Evolutionary conservation across 768 basidiomycete species (phyloP).

Genomic region (Rhodosporidiobolus odoratus): DNA sequence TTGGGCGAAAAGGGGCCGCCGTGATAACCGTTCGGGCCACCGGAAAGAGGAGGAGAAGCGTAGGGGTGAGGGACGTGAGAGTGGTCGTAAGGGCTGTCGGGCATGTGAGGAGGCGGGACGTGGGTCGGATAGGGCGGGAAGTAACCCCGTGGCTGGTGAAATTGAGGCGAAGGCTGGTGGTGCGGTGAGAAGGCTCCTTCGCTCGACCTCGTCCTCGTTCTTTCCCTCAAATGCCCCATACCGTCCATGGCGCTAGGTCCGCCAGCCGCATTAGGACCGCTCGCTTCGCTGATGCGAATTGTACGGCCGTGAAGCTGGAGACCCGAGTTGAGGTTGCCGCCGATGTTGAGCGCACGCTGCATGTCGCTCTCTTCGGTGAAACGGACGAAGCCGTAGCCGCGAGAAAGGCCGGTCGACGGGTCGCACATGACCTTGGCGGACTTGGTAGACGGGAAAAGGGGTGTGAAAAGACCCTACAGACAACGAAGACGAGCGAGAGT

Average conservation of each 20-base stretch:
- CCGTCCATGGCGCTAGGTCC: constrained; percentile 11
- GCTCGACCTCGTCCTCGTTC: constrained; percentile 23
- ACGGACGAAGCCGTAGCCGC: constrained; percentile 89
- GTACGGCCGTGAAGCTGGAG: constrained; percentile 39
- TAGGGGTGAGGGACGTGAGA: not conserved
- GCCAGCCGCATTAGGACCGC: constrained; percentile 17
- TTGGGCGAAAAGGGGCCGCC: not conserved
- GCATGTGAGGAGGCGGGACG: constrained; percentile 1
- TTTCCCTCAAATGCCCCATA: constrained; percentile 13
- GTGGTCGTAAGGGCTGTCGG: not conserved
- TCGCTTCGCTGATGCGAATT: constrained; percentile 42
- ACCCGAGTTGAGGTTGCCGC: constrained; percentile 67
- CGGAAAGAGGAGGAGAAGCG: not conserved
- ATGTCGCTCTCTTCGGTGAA: constrained; percentile 86
- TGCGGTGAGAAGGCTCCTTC: not conserved
- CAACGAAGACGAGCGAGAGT: not conserved
- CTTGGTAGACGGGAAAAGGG: constrained; percentile 84
- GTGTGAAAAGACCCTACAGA: constrained; percentile 57
- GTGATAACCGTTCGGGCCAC: not conserved
- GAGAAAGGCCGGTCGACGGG: constrained; percentile 81
- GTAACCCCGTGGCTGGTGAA: constrained; percentile 10
- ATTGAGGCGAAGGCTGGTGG: not conserved
- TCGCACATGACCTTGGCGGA: constrained; percentile 60
- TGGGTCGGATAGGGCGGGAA: constrained; percentile 21
- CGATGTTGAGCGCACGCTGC: constrained; percentile 62